Evolutionary conservation across 345 rosid genomes (phyloP), one percentile per base, ranked within the genome.

Genomic region (Salix purpurea): DNA sequence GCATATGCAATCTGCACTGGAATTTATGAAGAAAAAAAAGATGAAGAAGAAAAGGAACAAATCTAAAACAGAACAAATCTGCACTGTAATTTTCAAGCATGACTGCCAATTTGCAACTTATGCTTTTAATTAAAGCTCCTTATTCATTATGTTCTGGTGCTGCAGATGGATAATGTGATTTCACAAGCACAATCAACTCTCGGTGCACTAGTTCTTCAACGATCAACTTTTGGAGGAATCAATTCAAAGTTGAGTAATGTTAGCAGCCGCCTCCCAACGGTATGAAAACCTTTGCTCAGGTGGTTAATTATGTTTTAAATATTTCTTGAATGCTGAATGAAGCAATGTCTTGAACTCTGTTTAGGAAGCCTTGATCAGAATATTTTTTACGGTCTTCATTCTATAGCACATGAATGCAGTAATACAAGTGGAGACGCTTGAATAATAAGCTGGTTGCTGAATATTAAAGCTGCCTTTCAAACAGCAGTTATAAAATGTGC

Each of bases 151-250:
- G 65, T 78, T 75, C 56, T 64, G 84, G 78, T 77, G 66, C 32
- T 77, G 84, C 87, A 93, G 99, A 89, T 93, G 92, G 97, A 96
- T 88, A 87, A 80, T 84, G 97, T 92, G 78, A 93, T 93, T 81
- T 96, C 98, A 73, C 99, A 96, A 80, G 98, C 97, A 44, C 98
- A 96, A 83, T 90, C 95, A 26, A 93, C 99, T 48, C 93, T 96
- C 5, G 97, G 99, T 60, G 71, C 91, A 15, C 94, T 96, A 74
- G 90, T 90, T 50, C 74, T 92, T 83, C 99, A 96, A 80, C 92
- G 97, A 44, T 93, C 97, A 71, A 88, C 97, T 70, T 96, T 93
- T 73, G 98, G 98, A 72, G 97, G 95, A 80, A 87, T 96, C 83
- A 92, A 93, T 85, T 96, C 91, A 83, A 96, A 96, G 92, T 86